Base-by-base conservation (phyloP, 2,329 filamentous ascomycete genomes). In the Lomentospora prolificans region DNA sequence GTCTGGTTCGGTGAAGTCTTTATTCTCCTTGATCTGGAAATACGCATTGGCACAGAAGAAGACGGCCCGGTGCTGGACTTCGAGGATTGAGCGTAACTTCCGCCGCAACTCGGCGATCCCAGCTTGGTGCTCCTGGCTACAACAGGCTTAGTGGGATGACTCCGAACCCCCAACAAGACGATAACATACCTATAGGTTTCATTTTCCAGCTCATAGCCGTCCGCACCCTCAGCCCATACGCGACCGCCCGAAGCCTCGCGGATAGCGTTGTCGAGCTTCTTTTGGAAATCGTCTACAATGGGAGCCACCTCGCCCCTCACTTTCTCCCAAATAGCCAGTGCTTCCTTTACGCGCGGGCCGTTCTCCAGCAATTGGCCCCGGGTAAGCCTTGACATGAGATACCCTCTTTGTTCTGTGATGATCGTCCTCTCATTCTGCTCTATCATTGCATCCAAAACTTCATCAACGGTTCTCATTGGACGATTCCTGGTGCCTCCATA, bases 391-490 rank as follows among this genome's bases (percentile, higher is more conserved):
- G 76, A 76, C 2, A 80, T 66, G 5, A 95, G 74, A 51, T 86
- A 75, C 2, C 76, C 72, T 54, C 90, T 81, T 64, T 94, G 85
- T 57, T 92, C 85, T 0, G 77, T 70, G 53, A 85, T 80, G 57
- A 92, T 79, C 1, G 71, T 66, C 4, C 74, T 74, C 57, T 92
- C 87, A 46, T 86, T 90, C 64, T 92, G 85, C 56, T 96, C 90
- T 57, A 96, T 86, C 92, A 99, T 96, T 3, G 86, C 84, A 60
- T 90, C 85, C 9, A 99, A 74, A 1, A 97, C 92, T 67, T 97
- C 89, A 17, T 85, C 81, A 1, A 96, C 86, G 0, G 91, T 95
- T 10, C 88, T 80, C 60, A 96, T 75, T 0, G 89, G 85, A 0
- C 81, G 84, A 55, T 76, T 77, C 51, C 77, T 81, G 46, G 75